phyloP scores from a whole-genome alignment of 2,329 filamentous ascomycete species.

The Rugonectria rugulosa region DNA sequence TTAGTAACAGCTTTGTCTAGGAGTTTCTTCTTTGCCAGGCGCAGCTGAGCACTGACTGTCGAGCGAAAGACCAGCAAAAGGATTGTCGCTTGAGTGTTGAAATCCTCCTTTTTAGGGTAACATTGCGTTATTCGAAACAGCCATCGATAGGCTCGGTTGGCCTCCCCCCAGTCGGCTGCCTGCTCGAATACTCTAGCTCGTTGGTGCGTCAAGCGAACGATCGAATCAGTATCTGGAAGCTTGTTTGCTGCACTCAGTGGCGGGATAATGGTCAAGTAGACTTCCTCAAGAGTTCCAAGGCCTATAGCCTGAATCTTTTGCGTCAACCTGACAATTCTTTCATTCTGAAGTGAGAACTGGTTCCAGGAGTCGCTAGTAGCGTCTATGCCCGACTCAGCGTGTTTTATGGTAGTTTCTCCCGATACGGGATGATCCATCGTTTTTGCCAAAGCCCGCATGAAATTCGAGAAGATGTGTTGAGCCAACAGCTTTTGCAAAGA shows the following conservation, averaged over 20 bases:
- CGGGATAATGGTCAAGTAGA: conserved; percentile 40
- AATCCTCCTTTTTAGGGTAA: neutral
- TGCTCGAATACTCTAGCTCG: conserved; percentile 22
- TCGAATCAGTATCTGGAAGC: conserved; percentile 18
- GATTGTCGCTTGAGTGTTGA: conserved; percentile 16
- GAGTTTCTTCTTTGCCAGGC: no score
- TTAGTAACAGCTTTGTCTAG: no score
- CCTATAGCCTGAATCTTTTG: conserved; percentile 35
- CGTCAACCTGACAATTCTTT: conserved; percentile 27
- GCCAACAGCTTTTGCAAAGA: conserved; percentile 28
- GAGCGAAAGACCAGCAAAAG: conserved; percentile 29
- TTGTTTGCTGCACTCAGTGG: conserved; percentile 29
- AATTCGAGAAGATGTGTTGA: conserved; percentile 40
- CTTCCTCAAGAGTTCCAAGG: conserved; percentile 23
- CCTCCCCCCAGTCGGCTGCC: conserved; percentile 20
- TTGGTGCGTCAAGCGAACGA: conserved; percentile 22
- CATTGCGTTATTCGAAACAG: conserved; percentile 17
- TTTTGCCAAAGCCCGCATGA: conserved; percentile 39
- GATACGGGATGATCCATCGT: conserved; percentile 7
- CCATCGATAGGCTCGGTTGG: conserved; percentile 25
- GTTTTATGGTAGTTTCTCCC: neutral
- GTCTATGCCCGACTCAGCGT: neutral
- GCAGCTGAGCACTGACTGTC: conserved; percentile 4
- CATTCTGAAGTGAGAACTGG: conserved; percentile 31
- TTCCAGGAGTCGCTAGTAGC: conserved; percentile 11